Base-by-base conservation (phyloP, 2,329 filamentous ascomycete species). In the Penicillium olsonii region DNA sequence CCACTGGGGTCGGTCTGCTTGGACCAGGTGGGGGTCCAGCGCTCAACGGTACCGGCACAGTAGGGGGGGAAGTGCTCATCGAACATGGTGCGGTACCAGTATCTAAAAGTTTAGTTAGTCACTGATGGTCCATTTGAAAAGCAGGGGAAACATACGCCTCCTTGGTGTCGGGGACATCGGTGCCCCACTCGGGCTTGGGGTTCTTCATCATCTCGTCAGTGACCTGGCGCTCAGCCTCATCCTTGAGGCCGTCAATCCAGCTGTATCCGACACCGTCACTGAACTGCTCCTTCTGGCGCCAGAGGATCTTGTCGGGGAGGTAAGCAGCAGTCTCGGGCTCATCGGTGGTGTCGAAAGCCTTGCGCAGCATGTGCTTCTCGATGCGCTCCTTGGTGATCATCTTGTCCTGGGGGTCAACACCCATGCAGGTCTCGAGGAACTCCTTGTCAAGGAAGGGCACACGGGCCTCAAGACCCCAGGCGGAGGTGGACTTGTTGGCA, bases 281-380 rank as follows among this genome's bases (percentile, higher is more conserved):
- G 80, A 99, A 99, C 77, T 99, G 94, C 79, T 99, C 94, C 84
- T 99, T 99, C 76, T 99, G 95, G 69, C 95, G 84, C 88, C 90
- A 99, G 48, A 99, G 85, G 63, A 99, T 99, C 71, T 92, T 85
- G 15, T 96, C 87, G 7, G 95, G 94, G n/a, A 99, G 84, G 77
- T 97, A 99, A 9, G 94, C 85, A 61, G 88, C 76, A 41, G 81
- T 83, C 40, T 81, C 85, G 14, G 92, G 90, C 74, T 96, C 88
- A 67, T 92, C 90, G 40, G 82, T 84, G 24, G 91, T 96, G 75
- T 99, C 94, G 69, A 99, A 99, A 2, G 94, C 95, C 76, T 96
- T 96, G 68, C 94, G 89, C 60, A 99, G 80, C 60, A 99, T 95
- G 81, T 96, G 96, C 78, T 99, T 99, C 76, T 99, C 94, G 59